These are phyloP conservation scores for Mortierella sp. DNA, from an alignment of 371 early-diverging fungal genomes.

Conservation along the genomic window DNA sequence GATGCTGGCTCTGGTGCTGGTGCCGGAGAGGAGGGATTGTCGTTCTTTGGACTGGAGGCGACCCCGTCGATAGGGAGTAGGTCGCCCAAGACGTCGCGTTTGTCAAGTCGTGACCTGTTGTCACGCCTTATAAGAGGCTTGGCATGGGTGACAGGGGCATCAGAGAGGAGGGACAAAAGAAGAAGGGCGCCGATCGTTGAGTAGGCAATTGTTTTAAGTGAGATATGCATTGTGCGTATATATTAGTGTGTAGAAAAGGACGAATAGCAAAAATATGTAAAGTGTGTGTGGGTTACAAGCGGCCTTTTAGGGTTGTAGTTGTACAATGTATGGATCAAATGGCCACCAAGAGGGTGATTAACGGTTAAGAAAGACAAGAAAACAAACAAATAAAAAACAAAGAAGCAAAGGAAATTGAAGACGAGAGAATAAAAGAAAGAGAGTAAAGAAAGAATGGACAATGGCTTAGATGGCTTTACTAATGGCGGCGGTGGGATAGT, in stretches of 20 bases:
- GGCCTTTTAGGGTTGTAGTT: too few species aligned
- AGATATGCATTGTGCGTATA: conserved; percentile 2
- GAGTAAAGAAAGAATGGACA: not conserved
- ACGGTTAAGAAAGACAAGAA: not conserved
- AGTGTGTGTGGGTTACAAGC: too few species aligned
- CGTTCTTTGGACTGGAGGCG: not conserved
- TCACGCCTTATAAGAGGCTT: not conserved
- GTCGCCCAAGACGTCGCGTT: conserved; percentile 7
- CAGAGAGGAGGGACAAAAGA: not conserved
- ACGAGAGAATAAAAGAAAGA: not conserved
- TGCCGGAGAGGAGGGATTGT: not conserved
- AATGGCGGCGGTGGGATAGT: not conserved
- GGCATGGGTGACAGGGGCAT: not conserved
- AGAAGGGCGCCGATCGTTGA: conserved; percentile 7
- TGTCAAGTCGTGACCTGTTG: not conserved
- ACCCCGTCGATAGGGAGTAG: not conserved
- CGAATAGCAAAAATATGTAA: not conserved
- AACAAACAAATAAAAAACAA: not conserved
- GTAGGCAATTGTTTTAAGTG: not conserved
- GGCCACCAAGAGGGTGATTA: not conserved
- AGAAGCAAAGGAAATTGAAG: not conserved
- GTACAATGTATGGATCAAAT: too few species aligned
- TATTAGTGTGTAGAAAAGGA: too few species aligned
- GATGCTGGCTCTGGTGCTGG: not conserved
- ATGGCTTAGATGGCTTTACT: not conserved